phyloP scores from a whole-genome alignment of 1,284 basidiomycete genomes.

The Austroboletus niveus region DNA sequence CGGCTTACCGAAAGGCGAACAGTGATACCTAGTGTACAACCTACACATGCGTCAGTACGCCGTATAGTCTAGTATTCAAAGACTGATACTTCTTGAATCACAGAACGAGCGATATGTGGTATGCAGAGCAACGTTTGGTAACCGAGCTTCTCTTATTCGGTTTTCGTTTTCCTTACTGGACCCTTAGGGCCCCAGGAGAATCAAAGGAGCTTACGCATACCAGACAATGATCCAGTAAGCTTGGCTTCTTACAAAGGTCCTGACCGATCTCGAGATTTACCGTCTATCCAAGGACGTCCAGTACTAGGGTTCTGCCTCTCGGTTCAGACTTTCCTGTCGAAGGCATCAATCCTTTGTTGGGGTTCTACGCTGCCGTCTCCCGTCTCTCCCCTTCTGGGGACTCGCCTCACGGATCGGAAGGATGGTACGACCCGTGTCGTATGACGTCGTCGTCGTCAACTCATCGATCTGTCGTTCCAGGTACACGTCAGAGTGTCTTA shows the following conservation, averaged over 20 bases:
- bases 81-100: not conserved
- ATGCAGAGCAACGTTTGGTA: slow-evolving; percentile 79
- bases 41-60: slow-evolving; percentile 76
- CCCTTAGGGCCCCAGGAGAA: slow-evolving; percentile 69
- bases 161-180: not conserved
- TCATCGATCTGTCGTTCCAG: slow-evolving; percentile 35
- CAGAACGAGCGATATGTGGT: slow-evolving; percentile 89
- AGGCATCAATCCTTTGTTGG: slow-evolving; percentile 73
- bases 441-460: not conserved
- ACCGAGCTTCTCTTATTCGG: slow-evolving; percentile 11
- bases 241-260: slow-evolving; percentile 21
- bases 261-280: not conserved
- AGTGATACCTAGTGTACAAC: slow-evolving; percentile 93
- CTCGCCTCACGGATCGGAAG: slow-evolving; percentile 78
- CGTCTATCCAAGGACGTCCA: slow-evolving; percentile 34
- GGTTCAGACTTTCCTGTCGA: slow-evolving; percentile 95
- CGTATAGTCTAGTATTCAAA: not conserved
- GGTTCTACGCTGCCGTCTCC: slow-evolving; percentile 86
- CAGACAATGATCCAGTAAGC: slow-evolving; percentile 69
- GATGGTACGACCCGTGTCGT: slow-evolving; percentile 58
- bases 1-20: not conserved
- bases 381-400: slow-evolving; percentile 66
- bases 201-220: slow-evolving; percentile 88
- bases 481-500: slow-evolving; percentile 71
- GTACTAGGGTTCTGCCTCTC: slow-evolving; percentile 61